These are phyloP conservation scores for Klebsormidium nitens DNA, from an alignment of 139 green algal species.

Conservation along the genomic window DNA sequence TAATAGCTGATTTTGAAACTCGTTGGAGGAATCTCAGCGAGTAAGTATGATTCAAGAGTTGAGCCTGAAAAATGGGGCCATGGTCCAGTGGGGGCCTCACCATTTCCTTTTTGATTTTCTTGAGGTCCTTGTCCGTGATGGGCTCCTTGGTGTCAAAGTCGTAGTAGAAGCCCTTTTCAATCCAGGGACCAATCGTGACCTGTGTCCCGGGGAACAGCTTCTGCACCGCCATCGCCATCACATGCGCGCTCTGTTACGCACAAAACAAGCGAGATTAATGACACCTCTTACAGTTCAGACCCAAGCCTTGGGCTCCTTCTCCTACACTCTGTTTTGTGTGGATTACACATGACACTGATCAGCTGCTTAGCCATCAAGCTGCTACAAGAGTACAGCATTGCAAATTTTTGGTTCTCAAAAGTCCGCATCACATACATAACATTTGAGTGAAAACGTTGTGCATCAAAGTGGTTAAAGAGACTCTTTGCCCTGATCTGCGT, in stretches of 20 bases:
- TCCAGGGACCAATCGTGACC: constrained; percentile 94
- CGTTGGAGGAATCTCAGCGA: no score
- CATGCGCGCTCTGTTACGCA: constrained; percentile 85
- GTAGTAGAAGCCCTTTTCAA: constrained; percentile 97
- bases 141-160: constrained; percentile 85
- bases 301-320: background rate
- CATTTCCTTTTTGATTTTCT: constrained; percentile 95
- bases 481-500: no score
- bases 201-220: constrained; percentile 76
- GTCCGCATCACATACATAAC: no score
- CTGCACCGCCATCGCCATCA: constrained; percentile 98
- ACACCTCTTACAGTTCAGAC: no score
- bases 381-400: no score
- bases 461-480: no score
- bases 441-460: no score
- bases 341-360: background rate
- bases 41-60: no score
- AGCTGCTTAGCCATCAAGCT: background rate
- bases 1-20: no score
- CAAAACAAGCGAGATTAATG: no score
- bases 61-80: background rate
- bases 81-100: constrained; percentile 4
- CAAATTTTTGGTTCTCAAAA: no score
- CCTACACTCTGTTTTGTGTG: background rate
- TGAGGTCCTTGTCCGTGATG: constrained; percentile 85